Conservation (phyloP, 257 asterid species). For the Marsdenia floribunda region DNA sequence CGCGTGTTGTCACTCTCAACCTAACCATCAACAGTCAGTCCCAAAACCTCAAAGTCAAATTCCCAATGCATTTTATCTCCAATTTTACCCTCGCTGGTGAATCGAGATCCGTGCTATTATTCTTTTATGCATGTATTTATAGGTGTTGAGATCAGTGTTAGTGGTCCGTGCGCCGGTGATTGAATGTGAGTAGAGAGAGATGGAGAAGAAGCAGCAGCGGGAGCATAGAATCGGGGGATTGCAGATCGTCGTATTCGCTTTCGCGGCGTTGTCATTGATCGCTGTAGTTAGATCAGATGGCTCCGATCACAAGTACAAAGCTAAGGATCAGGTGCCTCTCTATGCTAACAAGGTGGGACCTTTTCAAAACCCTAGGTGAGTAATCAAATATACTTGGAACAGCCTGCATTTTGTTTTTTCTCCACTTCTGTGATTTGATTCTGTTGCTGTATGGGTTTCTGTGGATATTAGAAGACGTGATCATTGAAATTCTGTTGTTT, state of each 20-base stretch:
- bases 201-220: constrained; percentile 20
- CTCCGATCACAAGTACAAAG: constrained; percentile 73
- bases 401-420: neutral
- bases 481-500: neutral
- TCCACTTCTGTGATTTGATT: constrained; percentile 4
- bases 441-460: neutral
- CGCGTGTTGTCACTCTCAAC: neutral
- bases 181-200: constrained; percentile 23
- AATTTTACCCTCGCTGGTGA: constrained; percentile 9
- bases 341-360: constrained; percentile 92
- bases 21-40: neutral
- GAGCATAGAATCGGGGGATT: constrained; percentile 11
- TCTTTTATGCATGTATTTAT: neutral
- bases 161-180: neutral
- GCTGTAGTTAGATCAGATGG: constrained; percentile 50
- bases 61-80: neutral
- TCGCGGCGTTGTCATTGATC: constrained; percentile 18
- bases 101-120: constrained; percentile 29
- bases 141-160: constrained; percentile 4
- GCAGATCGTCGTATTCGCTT: constrained; percentile 28
- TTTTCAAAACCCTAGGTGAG: constrained; percentile 79
- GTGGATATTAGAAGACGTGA: neutral
- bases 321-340: constrained; percentile 67
- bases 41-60: neutral
- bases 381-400: neutral